Conservation (phyloP, 2,329 filamentous ascomycete genomes). For the Fusarium liriodendri region DNA sequence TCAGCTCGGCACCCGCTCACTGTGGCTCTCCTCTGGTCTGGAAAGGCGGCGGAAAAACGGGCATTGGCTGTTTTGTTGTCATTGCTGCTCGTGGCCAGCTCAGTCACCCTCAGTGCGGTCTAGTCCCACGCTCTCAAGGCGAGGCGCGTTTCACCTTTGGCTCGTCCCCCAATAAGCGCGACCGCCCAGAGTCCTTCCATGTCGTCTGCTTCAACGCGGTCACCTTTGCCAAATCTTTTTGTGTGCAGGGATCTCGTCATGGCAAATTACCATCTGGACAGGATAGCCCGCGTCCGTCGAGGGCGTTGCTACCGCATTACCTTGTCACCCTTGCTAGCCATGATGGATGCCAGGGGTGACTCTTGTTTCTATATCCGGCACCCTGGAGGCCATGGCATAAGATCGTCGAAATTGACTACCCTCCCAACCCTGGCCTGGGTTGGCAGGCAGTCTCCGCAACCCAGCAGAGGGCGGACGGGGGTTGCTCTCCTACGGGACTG, state of each 20-base stretch:
- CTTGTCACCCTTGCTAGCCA: slow-evolving; percentile 37
- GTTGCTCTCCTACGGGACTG: slow-evolving; percentile 40
- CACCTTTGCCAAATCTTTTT: slow-evolving; percentile 29
- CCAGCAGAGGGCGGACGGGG: slow-evolving; percentile 39
- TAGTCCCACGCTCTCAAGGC: slow-evolving; percentile 40
- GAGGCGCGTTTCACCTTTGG: slow-evolving; percentile 44
- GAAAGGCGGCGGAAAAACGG: slow-evolving; percentile 31
- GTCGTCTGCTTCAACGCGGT: slow-evolving; percentile 34
- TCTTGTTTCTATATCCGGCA: slow-evolving; percentile 64
- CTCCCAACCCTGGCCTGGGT: slow-evolving; percentile 52
- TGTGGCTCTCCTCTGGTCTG: slow-evolving; percentile 24
- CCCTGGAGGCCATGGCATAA: slow-evolving; percentile 63
- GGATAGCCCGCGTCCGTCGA: slow-evolving; percentile 31
- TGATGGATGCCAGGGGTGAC: slow-evolving; percentile 45
- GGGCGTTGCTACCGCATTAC: slow-evolving; percentile 30
- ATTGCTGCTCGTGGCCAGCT: slow-evolving; percentile 37
- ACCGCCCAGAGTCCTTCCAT: slow-evolving; percentile 31
- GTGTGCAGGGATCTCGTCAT: slow-evolving; percentile 33
- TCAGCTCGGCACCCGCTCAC: slow-evolving; percentile 34
- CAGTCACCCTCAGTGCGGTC: slow-evolving; percentile 33
- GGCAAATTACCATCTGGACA: slow-evolving; percentile 42
- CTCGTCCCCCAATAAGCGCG: slow-evolving; percentile 41
- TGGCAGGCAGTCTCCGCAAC: slow-evolving; percentile 51
- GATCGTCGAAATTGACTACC: slow-evolving; percentile 69
- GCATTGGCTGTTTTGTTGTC: slow-evolving; percentile 28